phyloP scores from a whole-genome alignment of 441 rosid genomes.

The Gossypium gossypioides region DNA sequence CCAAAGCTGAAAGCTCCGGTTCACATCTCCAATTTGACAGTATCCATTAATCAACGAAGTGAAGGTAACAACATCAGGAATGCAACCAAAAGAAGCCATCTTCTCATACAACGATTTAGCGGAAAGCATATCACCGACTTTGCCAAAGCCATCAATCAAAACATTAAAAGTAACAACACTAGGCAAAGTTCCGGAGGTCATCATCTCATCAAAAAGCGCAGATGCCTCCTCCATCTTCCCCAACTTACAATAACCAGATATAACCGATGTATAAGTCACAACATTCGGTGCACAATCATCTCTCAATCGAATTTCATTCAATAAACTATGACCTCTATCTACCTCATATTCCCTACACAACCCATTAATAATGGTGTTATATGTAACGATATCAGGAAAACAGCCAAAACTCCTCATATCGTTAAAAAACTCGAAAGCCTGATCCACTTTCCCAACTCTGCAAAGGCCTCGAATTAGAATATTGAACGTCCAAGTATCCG shows the following conservation, averaged over 20 bases:
- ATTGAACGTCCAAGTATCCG: slow-evolving; percentile 67
- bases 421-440: slow-evolving; percentile 41
- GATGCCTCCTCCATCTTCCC: slow-evolving; percentile 60
- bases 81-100: slow-evolving; percentile 44
- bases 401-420: slow-evolving; percentile 52
- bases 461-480: slow-evolving; percentile 65
- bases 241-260: slow-evolving; percentile 63
- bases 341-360: slow-evolving; percentile 49
- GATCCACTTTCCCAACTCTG: slow-evolving; percentile 33
- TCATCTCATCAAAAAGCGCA: slow-evolving; percentile 53
- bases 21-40: slow-evolving; percentile 61
- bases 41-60: slow-evolving; percentile 73
- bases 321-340: slow-evolving; percentile 37
- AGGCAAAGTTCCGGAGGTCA: slow-evolving; percentile 38
- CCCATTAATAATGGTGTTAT: slow-evolving; percentile 67
- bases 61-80: slow-evolving; percentile 61
- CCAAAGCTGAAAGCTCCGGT: slow-evolving; percentile 53
- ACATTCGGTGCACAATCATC: slow-evolving; percentile 37
- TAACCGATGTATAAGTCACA: slow-evolving; percentile 61
- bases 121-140: slow-evolving; percentile 43
- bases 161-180: slow-evolving; percentile 57
- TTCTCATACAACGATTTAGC: slow-evolving; percentile 39
- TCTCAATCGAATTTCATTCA: slow-evolving; percentile 34
- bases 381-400: slow-evolving; percentile 53
- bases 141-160: slow-evolving; percentile 70